These are phyloP conservation scores for Amphirosellinia nigrospora DNA, from an alignment of 495 filamentous ascomycete species.

Conservation along the genomic window DNA sequence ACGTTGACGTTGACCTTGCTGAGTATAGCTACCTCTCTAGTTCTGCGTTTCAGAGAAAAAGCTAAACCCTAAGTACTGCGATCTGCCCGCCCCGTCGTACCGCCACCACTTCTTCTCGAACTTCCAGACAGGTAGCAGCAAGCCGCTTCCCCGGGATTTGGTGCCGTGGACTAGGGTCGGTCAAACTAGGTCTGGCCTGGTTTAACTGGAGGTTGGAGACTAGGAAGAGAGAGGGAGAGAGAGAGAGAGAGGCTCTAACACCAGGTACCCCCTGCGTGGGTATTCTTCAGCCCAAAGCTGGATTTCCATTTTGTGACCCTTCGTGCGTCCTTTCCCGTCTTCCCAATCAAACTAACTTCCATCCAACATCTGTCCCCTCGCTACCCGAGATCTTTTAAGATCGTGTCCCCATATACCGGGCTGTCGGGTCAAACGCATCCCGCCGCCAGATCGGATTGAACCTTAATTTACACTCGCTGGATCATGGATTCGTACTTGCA, in stretches of 20 bases:
- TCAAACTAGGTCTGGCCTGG: slow-evolving; percentile 5
- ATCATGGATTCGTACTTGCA: slow-evolving; percentile 25
- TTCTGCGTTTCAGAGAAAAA: slow-evolving; percentile 12
- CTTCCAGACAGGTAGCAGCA: background rate
- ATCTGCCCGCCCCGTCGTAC: background rate
- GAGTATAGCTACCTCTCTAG: slow-evolving; percentile 11
- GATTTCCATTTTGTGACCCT: slow-evolving; percentile 14
- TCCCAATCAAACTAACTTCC: slow-evolving; percentile 5
- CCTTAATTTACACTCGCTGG: background rate
- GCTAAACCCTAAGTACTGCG: slow-evolving; percentile 12
- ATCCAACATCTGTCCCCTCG: slow-evolving; percentile 1
- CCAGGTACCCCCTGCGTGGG: slow-evolving; percentile 14
- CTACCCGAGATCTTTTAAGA: slow-evolving; percentile 22
- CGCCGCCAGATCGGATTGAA: slow-evolving; percentile 12
- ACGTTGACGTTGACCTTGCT: slow-evolving; percentile 24
- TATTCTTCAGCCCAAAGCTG: slow-evolving; percentile 18
- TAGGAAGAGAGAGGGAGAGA: no score
- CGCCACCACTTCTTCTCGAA: background rate
- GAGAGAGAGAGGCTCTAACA: slow-evolving; percentile 27
- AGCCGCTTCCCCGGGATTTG: slow-evolving; percentile 16
- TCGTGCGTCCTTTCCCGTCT: slow-evolving; percentile 20
- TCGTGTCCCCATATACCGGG: slow-evolving; percentile 23
- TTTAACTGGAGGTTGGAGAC: slow-evolving; percentile 24
- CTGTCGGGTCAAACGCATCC: slow-evolving; percentile 18
- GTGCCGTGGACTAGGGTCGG: slow-evolving; percentile 19